A percentile compares a stretch with the other conserved stretches of the same genome.
Evolutionary conservation across 2,329 filamentous ascomycete species (phyloP).

Genomic region (Penicillium expansum): DNA sequence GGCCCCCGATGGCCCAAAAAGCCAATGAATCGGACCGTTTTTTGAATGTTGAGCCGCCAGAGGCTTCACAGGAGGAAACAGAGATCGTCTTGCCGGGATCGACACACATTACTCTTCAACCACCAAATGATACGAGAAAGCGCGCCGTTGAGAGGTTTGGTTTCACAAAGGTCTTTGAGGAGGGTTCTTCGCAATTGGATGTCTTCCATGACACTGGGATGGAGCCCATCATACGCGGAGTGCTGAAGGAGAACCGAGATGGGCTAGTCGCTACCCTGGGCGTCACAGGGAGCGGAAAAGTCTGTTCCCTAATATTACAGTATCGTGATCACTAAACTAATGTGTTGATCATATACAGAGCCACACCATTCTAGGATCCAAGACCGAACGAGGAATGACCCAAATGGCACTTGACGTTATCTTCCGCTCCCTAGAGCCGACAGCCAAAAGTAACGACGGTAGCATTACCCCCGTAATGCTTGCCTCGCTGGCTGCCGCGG

Average conservation of each 20-base stretch:
- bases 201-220: constrained; percentile 80
- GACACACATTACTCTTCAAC: constrained; percentile 73
- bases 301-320: constrained; percentile 37
- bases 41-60: constrained; percentile 68
- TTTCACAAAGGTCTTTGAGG: constrained; percentile 91
- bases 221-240: constrained; percentile 72
- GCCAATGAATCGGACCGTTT: constrained; percentile 60
- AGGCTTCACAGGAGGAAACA: constrained; percentile 32
- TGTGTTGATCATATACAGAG: constrained; percentile 56
- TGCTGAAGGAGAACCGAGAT: constrained; percentile 80
- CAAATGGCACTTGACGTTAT: constrained; percentile 88
- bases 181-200: constrained; percentile 78
- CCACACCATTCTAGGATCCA: constrained; percentile 90
- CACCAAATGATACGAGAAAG: constrained; percentile 77
- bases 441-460: constrained; percentile 61
- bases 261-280: constrained; percentile 87
- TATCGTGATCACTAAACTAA: constrained; percentile 8
- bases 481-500: constrained; percentile 70
- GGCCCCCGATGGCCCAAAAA: constrained; percentile 56
- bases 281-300: constrained; percentile 95
- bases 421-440: constrained; percentile 74
- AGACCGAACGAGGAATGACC: constrained; percentile 79
- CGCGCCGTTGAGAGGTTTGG: constrained; percentile 89
- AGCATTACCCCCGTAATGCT: constrained; percentile 60
- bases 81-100: constrained; percentile 38